These are phyloP conservation scores for Tilletia caries DNA, from an alignment of 1,284 basidiomycete species.

Conservation along the genomic window DNA sequence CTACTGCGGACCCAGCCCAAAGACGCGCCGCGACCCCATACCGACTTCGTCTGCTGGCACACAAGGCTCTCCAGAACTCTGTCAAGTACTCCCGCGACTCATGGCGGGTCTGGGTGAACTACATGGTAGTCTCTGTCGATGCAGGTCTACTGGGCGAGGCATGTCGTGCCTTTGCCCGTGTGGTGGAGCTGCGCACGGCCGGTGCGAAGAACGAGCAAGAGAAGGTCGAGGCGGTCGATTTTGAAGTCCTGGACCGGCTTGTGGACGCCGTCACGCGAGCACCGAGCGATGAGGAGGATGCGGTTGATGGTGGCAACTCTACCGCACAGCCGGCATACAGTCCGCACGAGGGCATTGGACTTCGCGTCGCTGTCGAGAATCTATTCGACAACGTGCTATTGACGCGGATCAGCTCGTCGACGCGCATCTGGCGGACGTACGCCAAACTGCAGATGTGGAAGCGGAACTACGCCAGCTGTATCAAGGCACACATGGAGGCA, in stretches of 20 bases:
- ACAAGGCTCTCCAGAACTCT: slow-evolving; percentile 87
- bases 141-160: slow-evolving; percentile 88
- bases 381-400: slow-evolving; percentile 76
- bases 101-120: slow-evolving; percentile 98
- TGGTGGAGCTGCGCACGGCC: slow-evolving; percentile 70
- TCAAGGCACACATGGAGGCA: slow-evolving; percentile 35
- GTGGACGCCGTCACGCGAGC: slow-evolving; percentile 75
- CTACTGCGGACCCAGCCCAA: slow-evolving; percentile 6
- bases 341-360: slow-evolving; percentile 68
- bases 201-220: slow-evolving; percentile 15
- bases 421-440: slow-evolving; percentile 38
- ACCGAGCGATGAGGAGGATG: slow-evolving; percentile 25
- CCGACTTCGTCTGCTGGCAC: slow-evolving; percentile 77
- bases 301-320: background rate
- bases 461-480: slow-evolving; percentile 26
- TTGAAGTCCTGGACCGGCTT: slow-evolving; percentile 80
- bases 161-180: slow-evolving; percentile 73
- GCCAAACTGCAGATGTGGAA: slow-evolving; percentile 37
- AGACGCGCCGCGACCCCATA: slow-evolving; percentile 44
- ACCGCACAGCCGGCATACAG: slow-evolving; percentile 27
- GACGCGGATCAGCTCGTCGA: slow-evolving; percentile 61
- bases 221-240: slow-evolving; percentile 64
- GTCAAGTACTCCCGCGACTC: slow-evolving; percentile 80
- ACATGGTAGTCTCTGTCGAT: slow-evolving; percentile 89
- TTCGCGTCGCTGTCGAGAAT: slow-evolving; percentile 63